These are phyloP conservation scores for Trichoderma sp. DNA, from an alignment of 2,329 filamentous ascomycete species.

Conservation along the genomic window DNA sequence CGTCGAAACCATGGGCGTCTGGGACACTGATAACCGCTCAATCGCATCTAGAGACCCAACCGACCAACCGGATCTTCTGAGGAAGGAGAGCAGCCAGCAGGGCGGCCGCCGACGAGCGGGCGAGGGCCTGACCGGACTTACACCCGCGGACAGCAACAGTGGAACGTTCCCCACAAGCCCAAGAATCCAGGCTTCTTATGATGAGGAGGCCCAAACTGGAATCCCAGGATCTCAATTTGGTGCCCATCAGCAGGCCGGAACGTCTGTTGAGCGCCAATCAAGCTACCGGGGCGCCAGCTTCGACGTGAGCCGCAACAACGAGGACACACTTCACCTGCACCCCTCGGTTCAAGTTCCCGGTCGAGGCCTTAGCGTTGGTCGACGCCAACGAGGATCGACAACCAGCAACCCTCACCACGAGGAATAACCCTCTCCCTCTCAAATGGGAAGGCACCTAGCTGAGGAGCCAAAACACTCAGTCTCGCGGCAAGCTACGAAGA, in stretches of 20 bases:
- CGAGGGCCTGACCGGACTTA: conserved; percentile 47
- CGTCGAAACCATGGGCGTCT: conserved; percentile 35
- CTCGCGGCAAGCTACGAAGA: conserved; percentile 60
- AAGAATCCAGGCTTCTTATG: conserved; percentile 42
- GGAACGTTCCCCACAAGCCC: conserved; percentile 39
- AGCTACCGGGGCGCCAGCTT: conserved; percentile 25
- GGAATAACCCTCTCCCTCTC: background rate
- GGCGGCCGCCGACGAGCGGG: conserved; percentile 56
- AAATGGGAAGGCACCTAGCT: background rate
- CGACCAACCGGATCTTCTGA: conserved; percentile 44
- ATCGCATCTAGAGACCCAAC: conserved; percentile 36
- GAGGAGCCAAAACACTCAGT: background rate
- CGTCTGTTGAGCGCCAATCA: conserved; percentile 11
- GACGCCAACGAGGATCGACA: conserved; percentile 66
- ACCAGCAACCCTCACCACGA: conserved; percentile 39
- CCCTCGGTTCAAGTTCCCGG: conserved; percentile 26
- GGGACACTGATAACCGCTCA: conserved; percentile 32
- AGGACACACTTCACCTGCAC: conserved; percentile 29
- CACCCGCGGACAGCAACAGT: conserved; percentile 36
- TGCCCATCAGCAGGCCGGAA: conserved; percentile 34
- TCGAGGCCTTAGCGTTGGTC: conserved; percentile 29
- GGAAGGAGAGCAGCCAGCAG: conserved; percentile 49
- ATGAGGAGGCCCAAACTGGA: conserved; percentile 50
- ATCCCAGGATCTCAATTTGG: conserved; percentile 41
- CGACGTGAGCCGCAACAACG: conserved; percentile 28